A percentile compares a stretch with the other conserved stretches of the same genome.
These are phyloP conservation scores for Lindgomyces ingoldianus DNA, from an alignment of 495 filamentous ascomycete genomes.

Conservation along the genomic window DNA sequence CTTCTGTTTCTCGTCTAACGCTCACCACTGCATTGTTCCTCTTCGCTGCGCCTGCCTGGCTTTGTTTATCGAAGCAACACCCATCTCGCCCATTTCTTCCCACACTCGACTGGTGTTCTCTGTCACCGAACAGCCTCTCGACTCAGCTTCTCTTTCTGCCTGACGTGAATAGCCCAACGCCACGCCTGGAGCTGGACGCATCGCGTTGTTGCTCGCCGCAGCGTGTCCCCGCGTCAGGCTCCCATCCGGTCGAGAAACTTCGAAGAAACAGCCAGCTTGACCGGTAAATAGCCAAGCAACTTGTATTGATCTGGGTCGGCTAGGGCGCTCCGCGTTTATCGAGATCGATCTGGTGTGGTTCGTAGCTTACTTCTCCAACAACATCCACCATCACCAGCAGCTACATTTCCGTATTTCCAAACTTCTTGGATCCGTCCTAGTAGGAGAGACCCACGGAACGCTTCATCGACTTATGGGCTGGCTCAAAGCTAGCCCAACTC, in stretches of 20 bases:
- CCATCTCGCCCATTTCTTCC: slow-evolving; percentile 26
- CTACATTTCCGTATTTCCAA: not conserved
- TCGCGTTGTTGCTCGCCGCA: slow-evolving; percentile 10
- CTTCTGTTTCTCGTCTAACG: slow-evolving; percentile 16
- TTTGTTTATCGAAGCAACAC: slow-evolving; percentile 30
- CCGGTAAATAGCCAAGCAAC: slow-evolving; percentile 21
- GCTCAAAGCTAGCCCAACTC: slow-evolving; percentile 41
- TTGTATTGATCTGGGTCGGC: slow-evolving; percentile 25
- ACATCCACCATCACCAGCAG: slow-evolving; percentile 5
- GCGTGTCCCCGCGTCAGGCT: slow-evolving; percentile 22
- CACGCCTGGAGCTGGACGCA: slow-evolving; percentile 18
- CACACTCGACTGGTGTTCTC: slow-evolving; percentile 7
- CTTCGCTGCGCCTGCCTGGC: slow-evolving; percentile 15
- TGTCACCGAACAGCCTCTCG: slow-evolving; percentile 19
- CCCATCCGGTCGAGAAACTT: slow-evolving; percentile 7
- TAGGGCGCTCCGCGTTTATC: slow-evolving; percentile 24
- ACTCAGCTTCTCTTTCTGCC: slow-evolving; percentile 29
- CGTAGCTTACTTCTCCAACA: slow-evolving; percentile 12
- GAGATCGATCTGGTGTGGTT: slow-evolving; percentile 12
- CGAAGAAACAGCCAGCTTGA: slow-evolving; percentile 20
- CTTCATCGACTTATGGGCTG: slow-evolving; percentile 36
- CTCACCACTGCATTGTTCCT: slow-evolving; percentile 20
- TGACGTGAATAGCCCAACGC: slow-evolving; percentile 34
- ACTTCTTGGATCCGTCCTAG: not conserved
- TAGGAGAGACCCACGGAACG: slow-evolving; percentile 5